Evolutionary conservation across 2,329 filamentous ascomycete genomes (phyloP).

Genomic region (Pezicula radicicola): DNA sequence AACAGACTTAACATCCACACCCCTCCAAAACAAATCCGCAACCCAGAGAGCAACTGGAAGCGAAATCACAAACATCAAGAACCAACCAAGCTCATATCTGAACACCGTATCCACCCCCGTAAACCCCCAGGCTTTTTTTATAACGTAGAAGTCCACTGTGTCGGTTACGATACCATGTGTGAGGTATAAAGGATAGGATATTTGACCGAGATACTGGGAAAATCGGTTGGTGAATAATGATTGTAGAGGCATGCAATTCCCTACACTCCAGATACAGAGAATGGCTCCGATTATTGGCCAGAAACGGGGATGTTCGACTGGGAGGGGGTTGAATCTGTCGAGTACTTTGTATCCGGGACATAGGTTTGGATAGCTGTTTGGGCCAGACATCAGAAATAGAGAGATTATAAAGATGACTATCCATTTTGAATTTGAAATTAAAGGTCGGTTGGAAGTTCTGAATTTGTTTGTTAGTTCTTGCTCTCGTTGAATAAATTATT

Average conservation of each 20-base stretch:
- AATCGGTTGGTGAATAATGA: constrained; percentile 40
- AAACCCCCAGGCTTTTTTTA: neutral
- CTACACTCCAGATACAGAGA: neutral
- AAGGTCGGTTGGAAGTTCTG: neutral
- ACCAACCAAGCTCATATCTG: constrained; percentile 18
- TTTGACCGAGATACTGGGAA: constrained; percentile 49
- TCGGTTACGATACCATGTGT: constrained; percentile 46
- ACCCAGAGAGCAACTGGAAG: constrained; percentile 42
- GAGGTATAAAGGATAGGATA: constrained; percentile 54
- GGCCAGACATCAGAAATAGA: neutral
- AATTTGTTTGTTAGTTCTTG: too few species aligned
- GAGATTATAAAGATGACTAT: neutral
- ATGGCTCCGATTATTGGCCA: neutral
- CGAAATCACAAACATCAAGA: constrained; percentile 31
- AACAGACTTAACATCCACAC: constrained; percentile 46
- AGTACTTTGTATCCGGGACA: neutral
- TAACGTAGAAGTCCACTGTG: neutral
- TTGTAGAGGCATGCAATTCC: constrained; percentile 20
- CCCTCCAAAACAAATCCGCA: constrained; percentile 54
- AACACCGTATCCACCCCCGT: neutral
- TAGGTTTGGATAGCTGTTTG: neutral
- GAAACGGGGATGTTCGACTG: neutral
- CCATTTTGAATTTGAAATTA: neutral
- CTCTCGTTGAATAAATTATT: neutral
- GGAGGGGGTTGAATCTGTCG: neutral